Conservation (phyloP, 139 green algal genomes). For the Tetradesmus obliquus region DNA sequence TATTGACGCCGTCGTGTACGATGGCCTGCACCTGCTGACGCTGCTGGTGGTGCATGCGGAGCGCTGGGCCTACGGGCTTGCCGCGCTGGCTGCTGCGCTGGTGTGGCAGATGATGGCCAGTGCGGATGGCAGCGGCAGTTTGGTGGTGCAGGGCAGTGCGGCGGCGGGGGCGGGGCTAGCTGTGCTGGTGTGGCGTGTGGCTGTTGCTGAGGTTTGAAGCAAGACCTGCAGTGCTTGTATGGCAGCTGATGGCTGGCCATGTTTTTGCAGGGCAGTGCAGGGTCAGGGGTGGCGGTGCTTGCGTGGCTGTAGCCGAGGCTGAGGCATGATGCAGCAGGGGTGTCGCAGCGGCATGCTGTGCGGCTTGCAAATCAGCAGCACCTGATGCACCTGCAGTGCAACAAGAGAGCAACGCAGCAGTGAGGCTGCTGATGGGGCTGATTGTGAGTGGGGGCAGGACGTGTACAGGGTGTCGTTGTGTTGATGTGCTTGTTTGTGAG, state of each 20-base stretch:
- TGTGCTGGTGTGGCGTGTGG: not conserved
- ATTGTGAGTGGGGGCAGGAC: too few relatives aligned
- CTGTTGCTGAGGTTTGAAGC: not conserved
- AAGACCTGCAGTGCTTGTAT: not conserved
- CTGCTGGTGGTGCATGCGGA: conserved; percentile 28
- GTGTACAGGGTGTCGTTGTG: too few relatives aligned
- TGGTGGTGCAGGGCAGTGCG: conserved; percentile 26
- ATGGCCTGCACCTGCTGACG: conserved; percentile 22
- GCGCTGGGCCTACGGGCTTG: conserved; percentile 28
- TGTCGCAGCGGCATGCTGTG: too few relatives aligned
- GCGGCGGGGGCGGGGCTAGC: not conserved
- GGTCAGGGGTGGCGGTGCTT: too few relatives aligned
- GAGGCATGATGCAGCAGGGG: too few relatives aligned
- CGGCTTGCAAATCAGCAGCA: too few relatives aligned
- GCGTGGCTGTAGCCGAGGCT: too few relatives aligned
- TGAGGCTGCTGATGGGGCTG: too few relatives aligned
- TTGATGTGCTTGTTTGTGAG: too few relatives aligned
- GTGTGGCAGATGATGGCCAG: conserved; percentile 20
- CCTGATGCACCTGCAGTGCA: too few relatives aligned
- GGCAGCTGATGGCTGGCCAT: not conserved
- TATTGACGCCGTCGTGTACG: conserved; percentile 30
- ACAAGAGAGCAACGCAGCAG: too few relatives aligned
- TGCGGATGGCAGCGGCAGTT: not conserved
- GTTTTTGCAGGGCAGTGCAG: too few relatives aligned
- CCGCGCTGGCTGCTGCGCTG: not conserved